These are phyloP conservation scores for Panicum miliaceum DNA, from an alignment of 176 grass and related monocot species.

Conservation along the genomic window DNA sequence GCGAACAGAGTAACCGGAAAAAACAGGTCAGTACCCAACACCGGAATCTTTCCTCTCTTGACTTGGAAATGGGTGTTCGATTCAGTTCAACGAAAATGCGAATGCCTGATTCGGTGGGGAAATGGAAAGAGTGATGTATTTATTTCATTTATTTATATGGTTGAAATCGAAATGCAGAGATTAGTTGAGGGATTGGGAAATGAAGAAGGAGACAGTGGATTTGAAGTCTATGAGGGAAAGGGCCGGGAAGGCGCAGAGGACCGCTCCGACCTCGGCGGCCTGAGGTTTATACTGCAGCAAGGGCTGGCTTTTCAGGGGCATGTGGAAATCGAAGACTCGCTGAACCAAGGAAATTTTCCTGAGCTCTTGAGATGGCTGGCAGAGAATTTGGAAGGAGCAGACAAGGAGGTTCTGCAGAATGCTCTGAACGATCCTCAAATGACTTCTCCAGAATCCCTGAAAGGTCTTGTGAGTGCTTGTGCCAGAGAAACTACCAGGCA, in stretches of 20 bases:
- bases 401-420: neutral
- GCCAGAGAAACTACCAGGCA: neutral
- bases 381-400: neutral
- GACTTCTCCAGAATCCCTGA: neutral
- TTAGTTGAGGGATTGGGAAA: neutral
- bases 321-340: neutral
- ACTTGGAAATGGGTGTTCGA: too few relatives aligned
- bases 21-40: neutral
- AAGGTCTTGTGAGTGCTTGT: neutral
- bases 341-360: neutral
- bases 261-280: neutral
- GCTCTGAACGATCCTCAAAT: neutral
- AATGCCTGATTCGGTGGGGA: neutral
- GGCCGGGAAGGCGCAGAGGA: neutral
- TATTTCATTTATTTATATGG: neutral
- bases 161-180: neutral
- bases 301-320: neutral
- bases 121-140: too few relatives aligned
- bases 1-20: neutral
- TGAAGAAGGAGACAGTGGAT: neutral
- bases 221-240: neutral
- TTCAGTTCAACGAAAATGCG: neutral
- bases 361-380: neutral
- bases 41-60: neutral
- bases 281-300: neutral